These are phyloP conservation scores for Yamadazyma phyllophila DNA, from an alignment of 805 yeast species.

Conservation along the genomic window DNA sequence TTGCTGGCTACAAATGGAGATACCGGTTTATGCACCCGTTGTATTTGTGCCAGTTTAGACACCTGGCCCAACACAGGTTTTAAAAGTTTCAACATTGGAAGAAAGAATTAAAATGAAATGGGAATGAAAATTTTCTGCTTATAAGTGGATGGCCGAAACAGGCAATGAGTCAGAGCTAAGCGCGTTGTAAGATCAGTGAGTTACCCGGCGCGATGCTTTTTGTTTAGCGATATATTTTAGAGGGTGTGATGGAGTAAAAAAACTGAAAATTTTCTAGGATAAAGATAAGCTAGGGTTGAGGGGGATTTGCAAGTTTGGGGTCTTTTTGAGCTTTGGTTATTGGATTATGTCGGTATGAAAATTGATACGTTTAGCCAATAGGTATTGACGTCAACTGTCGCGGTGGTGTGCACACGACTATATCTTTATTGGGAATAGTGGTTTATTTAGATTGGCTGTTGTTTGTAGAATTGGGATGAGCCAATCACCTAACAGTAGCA, in stretches of 20 bases:
- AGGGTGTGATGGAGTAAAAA: background rate
- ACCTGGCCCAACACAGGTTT: conserved; percentile 6
- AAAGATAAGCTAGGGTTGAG: too few relatives aligned
- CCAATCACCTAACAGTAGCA: too few relatives aligned
- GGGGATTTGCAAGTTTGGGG: too few relatives aligned
- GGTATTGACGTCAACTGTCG: background rate
- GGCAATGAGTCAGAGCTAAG: conserved; percentile 16
- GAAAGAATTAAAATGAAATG: background rate
- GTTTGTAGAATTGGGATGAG: too few relatives aligned
- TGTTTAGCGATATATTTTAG: background rate
- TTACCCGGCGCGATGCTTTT: conserved; percentile 15
- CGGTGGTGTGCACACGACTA: background rate
- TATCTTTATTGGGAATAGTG: background rate
- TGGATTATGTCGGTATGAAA: too few relatives aligned
- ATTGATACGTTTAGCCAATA: background rate
- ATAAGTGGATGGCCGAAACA: conserved; percentile 13
- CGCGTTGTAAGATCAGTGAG: conserved; percentile 18
- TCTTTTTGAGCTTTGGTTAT: too few relatives aligned
- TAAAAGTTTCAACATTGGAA: conserved; percentile 3
- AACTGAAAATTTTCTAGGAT: too few relatives aligned
- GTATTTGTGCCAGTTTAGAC: background rate
- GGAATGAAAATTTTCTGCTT: conserved; percentile 9
- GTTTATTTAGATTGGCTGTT: too few relatives aligned
- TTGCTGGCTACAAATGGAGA: background rate
- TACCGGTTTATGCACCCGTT: background rate